Base-by-base conservation (phyloP, 768 basidiomycete species). In the Mrakia hoshinonis region DNA sequence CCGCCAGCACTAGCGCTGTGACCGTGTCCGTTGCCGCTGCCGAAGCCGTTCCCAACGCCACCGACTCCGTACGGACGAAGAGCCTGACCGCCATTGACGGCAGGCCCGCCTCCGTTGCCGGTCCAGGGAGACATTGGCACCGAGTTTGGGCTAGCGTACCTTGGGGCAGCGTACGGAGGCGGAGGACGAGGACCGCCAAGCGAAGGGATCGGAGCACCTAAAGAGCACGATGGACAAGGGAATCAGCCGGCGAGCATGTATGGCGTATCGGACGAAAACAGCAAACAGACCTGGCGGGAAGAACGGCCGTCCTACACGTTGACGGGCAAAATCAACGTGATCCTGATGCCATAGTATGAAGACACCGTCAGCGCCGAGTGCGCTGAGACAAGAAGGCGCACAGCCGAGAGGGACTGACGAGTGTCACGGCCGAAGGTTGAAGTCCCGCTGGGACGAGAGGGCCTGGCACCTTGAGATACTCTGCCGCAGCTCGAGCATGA, bases 241-340 rank as follows among this genome's bases (percentile, higher is more conserved):
- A n/a, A 31, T 36, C 36, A 62, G 60, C 60, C 61, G 6, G n/a
- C n/a, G 36, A 18, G 18, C 39, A 43, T 15, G 43, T 43, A 43
- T 6, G 43, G 43, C 43, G 7, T 43, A 15, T 15, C 3, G 39
- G 2, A 15, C 22, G 43, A 43, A 31, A 36, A 26, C 1, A 1
- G 13, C 4, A 22, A 46, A 47, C 39, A 22, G 18, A 46, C 62
- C 62, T 29, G 62, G 64, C 9, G 64, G 64, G n/a, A 46, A 47
- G 48, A 66, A 66, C 4, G 64, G 43, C 22, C 64, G n/a, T 2
- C 64, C 64, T 2, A 66, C 64, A 34, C 64, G 47, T 18, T 26
- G 46, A 31, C 47, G 12, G 6, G 64, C 64, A 31, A 66, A 66
- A 24, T 66, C 64, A 12, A 66, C 64, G 34, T 66, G 64, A 51